Evolutionary conservation across 495 filamentous ascomycete genomes (phyloP), one percentile per base, ranked within the genome.

Genomic region (Penicillium fimorum): DNA sequence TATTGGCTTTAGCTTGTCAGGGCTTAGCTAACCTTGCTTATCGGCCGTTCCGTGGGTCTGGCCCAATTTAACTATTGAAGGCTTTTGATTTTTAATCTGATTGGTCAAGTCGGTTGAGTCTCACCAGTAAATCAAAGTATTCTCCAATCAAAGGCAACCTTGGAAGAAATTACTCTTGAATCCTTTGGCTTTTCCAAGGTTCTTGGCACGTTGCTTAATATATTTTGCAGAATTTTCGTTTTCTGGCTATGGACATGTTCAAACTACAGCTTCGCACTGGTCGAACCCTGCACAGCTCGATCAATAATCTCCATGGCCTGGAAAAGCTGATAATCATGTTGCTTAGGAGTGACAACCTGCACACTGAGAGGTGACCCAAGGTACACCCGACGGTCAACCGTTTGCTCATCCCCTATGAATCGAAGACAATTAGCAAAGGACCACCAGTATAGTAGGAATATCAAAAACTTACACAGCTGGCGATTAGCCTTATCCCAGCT

Each of bases 401-500:
- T 78, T 37, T 77, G 76, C 60, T 72, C 71, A 48, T 79, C 63
- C 81, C 80, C 78, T 83, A 24, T 22, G 18, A 27, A 42, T 50
- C 18, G 3, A 47, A 29, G 46, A 58, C 12, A 61, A 58, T 48
- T 50, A 47, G 43, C 45, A 32, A 11, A 41, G 2, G 25, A n/a
- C 40, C 15, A 55, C 22, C 35, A 1, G 7, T n/a, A 38, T 38
- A 4, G 22, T 27, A 18, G 8, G 27, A 17, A 10, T 8, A n/a
- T 47, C 46, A 55, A 29, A 47, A 42, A 77, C 77, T 74, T 78
- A 85, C 84, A 88, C 17, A 88, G 61, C 56, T 75, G 68, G 37
- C 83, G 72, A 69, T 88, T 87, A 4, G 67, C 69, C 67, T 82
- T 78, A 70, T 89, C 86, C 84, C 82, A 87, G 18, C 74, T 77